phyloP scores from a whole-genome alignment of 75 land plant species.

The Cupressus sempervirens region DNA sequence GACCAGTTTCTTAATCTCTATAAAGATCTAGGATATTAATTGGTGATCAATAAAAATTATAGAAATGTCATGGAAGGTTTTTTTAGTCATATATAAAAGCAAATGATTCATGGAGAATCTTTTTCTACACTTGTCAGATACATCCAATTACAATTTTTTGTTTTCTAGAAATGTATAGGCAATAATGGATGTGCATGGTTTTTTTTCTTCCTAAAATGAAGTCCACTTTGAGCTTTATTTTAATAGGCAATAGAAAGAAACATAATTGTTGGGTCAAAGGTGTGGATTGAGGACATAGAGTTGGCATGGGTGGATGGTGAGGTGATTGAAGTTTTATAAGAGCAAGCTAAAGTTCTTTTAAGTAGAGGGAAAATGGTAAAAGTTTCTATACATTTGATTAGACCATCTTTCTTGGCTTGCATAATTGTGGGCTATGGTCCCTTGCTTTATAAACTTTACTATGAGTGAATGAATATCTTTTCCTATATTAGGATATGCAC shows the following conservation, averaged over 20 bases:
- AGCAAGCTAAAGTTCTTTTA: constrained; percentile 42
- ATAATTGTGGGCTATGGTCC: too few species aligned
- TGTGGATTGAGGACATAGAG: constrained; percentile 85
- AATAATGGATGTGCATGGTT: background rate
- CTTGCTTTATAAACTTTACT: background rate
- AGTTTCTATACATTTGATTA: background rate
- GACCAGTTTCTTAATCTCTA: background rate
- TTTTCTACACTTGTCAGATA: background rate
- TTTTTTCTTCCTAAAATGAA: background rate
- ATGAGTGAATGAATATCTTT: background rate
- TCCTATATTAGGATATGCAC: background rate
- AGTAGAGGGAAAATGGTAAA: constrained; percentile 55
- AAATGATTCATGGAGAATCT: background rate
- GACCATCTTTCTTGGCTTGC: background rate
- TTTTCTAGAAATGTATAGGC: background rate
- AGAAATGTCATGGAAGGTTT: background rate
- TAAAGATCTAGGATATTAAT: background rate
- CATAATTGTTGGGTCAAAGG: constrained; percentile 50
- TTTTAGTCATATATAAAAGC: background rate
- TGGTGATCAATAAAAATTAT: background rate
- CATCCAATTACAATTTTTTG: background rate
- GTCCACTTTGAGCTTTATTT: background rate
- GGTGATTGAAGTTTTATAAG: constrained; percentile 46
- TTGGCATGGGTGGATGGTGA: constrained; percentile 80
- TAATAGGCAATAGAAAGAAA: constrained; percentile 5